A percentile compares a stretch with the other conserved stretches of the same genome.
Evolutionary conservation across 768 basidiomycete species (phyloP).

Genomic region (Trametes cubensis): DNA sequence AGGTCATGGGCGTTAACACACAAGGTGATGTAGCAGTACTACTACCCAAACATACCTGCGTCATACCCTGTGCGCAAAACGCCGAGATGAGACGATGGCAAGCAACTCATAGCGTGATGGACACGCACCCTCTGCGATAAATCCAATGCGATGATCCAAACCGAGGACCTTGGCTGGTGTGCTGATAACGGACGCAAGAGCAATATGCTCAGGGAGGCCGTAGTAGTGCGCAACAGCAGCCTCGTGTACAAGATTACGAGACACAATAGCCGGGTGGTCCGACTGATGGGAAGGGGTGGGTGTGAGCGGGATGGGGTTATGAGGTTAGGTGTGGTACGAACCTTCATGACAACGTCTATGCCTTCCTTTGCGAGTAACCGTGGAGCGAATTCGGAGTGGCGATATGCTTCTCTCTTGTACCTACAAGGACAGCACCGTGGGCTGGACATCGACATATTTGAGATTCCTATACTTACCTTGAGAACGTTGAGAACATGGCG

Average conservation of each 20-base stretch:
- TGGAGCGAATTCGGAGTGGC: conserved; percentile 60
- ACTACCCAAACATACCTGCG: conserved; percentile 43
- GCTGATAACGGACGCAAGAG: conserved; percentile 64
- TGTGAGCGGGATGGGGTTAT: no score
- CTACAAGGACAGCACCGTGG: conserved; percentile 33
- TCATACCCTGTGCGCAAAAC: conserved; percentile 56
- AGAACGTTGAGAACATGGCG: conserved; percentile 72
- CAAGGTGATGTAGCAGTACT: no score
- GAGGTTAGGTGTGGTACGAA: conserved; percentile 17
- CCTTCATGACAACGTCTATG: conserved; percentile 56
- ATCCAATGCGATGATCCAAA: conserved; percentile 69
- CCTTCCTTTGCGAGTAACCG: conserved; percentile 54
- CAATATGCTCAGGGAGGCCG: conserved; percentile 56
- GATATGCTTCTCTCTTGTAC: conserved; percentile 60
- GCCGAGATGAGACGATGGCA: not conserved
- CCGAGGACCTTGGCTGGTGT: conserved; percentile 67
- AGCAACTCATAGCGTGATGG: not conserved
- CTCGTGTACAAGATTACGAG: conserved; percentile 69
- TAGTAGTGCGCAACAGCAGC: conserved; percentile 72
- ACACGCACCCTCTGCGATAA: conserved; percentile 57
- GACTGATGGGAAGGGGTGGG: conserved; percentile 36
- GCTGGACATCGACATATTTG: not conserved
- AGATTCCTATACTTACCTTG: conserved; percentile 37
- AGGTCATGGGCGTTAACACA: not conserved
- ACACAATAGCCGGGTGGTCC: conserved; percentile 61